These are phyloP conservation scores for Penicillium fuscoglaucum DNA, from an alignment of 2,329 filamentous ascomycete genomes.

Conservation along the genomic window DNA sequence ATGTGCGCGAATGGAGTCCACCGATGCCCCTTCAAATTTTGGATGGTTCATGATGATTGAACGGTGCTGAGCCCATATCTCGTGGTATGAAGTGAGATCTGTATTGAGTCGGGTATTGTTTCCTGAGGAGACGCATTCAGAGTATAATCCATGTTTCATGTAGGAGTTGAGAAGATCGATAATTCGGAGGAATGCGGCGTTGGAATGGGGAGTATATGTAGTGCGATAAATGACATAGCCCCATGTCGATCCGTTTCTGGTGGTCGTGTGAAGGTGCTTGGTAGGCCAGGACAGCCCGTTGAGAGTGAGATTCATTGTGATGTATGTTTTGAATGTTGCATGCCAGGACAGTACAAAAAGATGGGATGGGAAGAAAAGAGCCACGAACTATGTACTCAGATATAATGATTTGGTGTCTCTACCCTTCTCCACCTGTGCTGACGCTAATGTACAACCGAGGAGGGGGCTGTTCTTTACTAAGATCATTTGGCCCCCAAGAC, in stretches of 20 bases:
- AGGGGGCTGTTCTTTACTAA: not conserved
- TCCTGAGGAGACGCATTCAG: not conserved
- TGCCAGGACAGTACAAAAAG: not conserved
- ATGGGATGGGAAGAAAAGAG: not conserved
- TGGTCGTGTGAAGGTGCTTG: not conserved
- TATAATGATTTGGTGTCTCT: not conserved
- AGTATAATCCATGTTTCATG: conserved; percentile 1
- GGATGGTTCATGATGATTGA: not conserved
- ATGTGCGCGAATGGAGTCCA: not conserved
- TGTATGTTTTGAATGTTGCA: not conserved
- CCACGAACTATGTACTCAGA: not conserved
- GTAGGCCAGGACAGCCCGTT: conserved; percentile 1
- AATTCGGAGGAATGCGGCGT: not conserved
- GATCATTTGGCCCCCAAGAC: not conserved
- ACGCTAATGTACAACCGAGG: not conserved
- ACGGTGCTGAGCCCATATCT: not conserved
- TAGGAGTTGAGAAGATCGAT: conserved; percentile 5
- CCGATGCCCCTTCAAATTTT: not conserved
- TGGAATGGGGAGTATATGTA: conserved; percentile 1
- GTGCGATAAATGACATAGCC: conserved; percentile 10
- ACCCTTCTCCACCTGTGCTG: not conserved
- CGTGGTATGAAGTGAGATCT: not conserved
- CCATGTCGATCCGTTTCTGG: not conserved
- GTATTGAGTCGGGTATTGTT: not conserved
- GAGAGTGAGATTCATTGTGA: not conserved